Percentiles rank a stretch among this genome's conserved stretches.
These are phyloP conservation scores for Senecio squalidus DNA, from an alignment of 140 eudicot species.

Conservation along the genomic window DNA sequence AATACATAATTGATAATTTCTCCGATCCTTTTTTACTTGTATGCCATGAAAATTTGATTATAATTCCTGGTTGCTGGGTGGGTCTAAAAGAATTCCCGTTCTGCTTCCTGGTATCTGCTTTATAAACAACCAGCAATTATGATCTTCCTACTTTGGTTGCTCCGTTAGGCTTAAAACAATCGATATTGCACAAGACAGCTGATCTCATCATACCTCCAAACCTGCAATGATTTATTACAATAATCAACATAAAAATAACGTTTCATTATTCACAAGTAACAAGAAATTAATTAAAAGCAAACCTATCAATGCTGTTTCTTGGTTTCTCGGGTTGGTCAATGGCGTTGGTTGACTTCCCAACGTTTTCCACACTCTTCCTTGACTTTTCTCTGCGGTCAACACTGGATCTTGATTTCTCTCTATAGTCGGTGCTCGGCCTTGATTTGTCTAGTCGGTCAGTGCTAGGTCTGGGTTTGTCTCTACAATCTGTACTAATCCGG, in stretches of 20 bases:
- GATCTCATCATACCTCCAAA: constrained; percentile 91
- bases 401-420: constrained; percentile 67
- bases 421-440: constrained; percentile 47
- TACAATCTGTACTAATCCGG: constrained; percentile 51
- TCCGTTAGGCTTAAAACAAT: constrained; percentile 83
- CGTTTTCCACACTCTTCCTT: constrained; percentile 38
- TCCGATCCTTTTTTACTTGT: constrained; percentile 1
- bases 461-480: constrained; percentile 62
- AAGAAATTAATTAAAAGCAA: constrained; percentile 15
- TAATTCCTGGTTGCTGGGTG: neutral
- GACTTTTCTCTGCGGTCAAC: constrained; percentile 62
- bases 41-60: neutral
- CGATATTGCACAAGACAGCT: constrained; percentile 82
- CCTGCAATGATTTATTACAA: constrained; percentile 48
- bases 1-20: constrained; percentile 4
- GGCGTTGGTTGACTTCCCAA: constrained; percentile 34
- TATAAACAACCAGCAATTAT: constrained; percentile 1
- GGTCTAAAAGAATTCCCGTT: neutral
- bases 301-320: constrained; percentile 92
- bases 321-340: constrained; percentile 77
- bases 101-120: neutral
- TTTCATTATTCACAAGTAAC: neutral
- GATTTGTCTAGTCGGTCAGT: constrained; percentile 51
- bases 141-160: constrained; percentile 47
- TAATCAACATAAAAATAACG: constrained; percentile 19